Evolutionary conservation across 768 basidiomycete genomes (phyloP).

Genomic region (Russula virescens): DNA sequence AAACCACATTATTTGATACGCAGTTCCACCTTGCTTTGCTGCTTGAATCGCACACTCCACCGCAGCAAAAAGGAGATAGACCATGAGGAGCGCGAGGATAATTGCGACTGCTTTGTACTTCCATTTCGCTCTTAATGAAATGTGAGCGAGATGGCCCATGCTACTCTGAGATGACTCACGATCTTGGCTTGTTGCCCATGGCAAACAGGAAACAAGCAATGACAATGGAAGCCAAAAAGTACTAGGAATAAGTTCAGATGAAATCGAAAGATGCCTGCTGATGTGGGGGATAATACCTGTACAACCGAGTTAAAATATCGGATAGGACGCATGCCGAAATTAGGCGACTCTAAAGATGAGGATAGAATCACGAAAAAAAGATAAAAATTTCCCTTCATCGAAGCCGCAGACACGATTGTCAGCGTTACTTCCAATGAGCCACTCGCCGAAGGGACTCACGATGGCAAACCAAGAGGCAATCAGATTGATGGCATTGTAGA

Average conservation of each 20-base stretch:
- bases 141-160: background rate
- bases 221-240: constrained; percentile 76
- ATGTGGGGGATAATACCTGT: constrained; percentile 44
- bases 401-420: background rate
- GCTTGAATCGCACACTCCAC: constrained; percentile 76
- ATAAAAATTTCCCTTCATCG: constrained; percentile 81
- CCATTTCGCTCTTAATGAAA: constrained; percentile 53
- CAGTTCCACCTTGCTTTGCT: constrained; percentile 54
- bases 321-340: constrained; percentile 59
- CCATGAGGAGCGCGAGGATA: constrained; percentile 68
- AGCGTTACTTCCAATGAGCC: background rate
- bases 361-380: constrained; percentile 93
- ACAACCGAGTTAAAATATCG: constrained; percentile 67
- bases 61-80: constrained; percentile 80
- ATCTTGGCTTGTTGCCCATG: constrained; percentile 91
- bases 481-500: constrained; percentile 84
- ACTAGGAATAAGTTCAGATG: constrained; percentile 39
- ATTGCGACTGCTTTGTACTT: constrained; percentile 83
- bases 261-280: background rate
- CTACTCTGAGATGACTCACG: constrained; percentile 41
- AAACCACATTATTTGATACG: constrained; percentile 74
- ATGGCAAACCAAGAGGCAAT: constrained; percentile 92
- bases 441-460: constrained; percentile 40
- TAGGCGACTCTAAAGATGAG: constrained; percentile 73
- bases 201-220: constrained; percentile 90